Base-by-base conservation (phyloP, 2,329 filamentous ascomycete species). In the Claviceps sp. region DNA sequence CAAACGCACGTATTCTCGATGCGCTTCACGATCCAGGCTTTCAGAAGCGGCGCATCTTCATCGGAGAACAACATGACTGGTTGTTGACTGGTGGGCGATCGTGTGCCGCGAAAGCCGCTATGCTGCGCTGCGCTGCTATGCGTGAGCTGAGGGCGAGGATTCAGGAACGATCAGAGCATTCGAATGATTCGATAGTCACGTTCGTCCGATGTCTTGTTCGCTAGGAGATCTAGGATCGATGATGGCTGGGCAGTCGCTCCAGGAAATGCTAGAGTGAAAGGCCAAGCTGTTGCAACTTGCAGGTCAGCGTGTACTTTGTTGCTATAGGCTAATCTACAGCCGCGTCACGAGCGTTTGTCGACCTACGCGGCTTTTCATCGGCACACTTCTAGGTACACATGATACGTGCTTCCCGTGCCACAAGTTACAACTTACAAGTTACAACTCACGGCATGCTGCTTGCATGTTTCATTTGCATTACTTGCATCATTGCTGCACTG, bases 11-110 rank as follows among this genome's bases (percentile, higher is more conserved):
- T 86, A 62, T 85, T 81, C 63, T 87, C 85, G 50, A 90, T 78
- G 56, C 85, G 79, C 68, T 84, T 84, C 56, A 89, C 80, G 56
- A 90, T 81, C 86, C 86, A 91, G 54, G 76, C 73, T 72, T 88
- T 89, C 51, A 93, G 73, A 55, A 77, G 69, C 52, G 76, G 70
- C 65, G 75, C 72, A 65, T 85, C 78, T 59, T 77, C 74, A 61
- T 84, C 80, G 45, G 75, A 67, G 60, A 84, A 84, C 59, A 84
- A 62, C 80, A 84, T 84, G 47, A 26, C 20, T 18, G 41, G 13
- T 6, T 50, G 30, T 11, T 18, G 47, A 30, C 22, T 42, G 18
- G 48, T 50, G 4, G n/a, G 47, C 47, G 43, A n/a, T 7, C 4
- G 38, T 45, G 24, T n/a, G 44, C 44, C 9, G 26, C 40, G 30